phyloP scores from a whole-genome alignment of 805 yeast genomes.

The Komagataella kurtzmanii region DNA sequence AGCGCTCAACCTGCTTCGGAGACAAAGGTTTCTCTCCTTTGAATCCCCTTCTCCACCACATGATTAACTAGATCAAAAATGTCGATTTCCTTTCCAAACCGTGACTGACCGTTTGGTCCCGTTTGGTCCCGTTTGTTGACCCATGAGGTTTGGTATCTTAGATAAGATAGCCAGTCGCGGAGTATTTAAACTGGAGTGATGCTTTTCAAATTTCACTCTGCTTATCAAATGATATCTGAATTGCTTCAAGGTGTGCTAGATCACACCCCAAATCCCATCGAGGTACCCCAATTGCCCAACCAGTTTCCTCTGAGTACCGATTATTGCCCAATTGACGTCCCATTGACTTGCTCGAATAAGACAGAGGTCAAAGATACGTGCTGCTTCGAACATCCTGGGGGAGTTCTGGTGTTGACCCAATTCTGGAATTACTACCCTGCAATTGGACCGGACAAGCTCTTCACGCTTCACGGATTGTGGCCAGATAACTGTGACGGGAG shows the following conservation, averaged over 20 bases:
- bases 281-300: slow-evolving; percentile 59
- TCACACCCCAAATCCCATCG: slow-evolving; percentile 58
- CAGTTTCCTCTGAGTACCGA: slow-evolving; percentile 1
- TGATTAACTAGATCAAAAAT: too few relatives aligned
- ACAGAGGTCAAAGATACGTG: slow-evolving; percentile 49
- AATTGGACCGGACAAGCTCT: slow-evolving; percentile 54
- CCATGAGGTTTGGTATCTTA: not conserved
- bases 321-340: slow-evolving; percentile 42
- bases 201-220: not conserved
- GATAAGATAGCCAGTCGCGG: not conserved
- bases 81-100: too few relatives aligned
- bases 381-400: slow-evolving; percentile 83
- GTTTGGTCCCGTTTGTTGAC: too few relatives aligned
- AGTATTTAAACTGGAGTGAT: not conserved
- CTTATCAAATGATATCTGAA: not conserved
- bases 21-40: too few relatives aligned
- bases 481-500: slow-evolving; percentile 80
- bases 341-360: slow-evolving; percentile 46
- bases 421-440: slow-evolving; percentile 85
- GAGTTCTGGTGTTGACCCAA: slow-evolving; percentile 72
- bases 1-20: too few relatives aligned
- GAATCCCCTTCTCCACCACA: too few relatives aligned
- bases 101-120: too few relatives aligned
- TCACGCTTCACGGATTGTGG: slow-evolving; percentile 84
- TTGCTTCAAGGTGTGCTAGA: slow-evolving; percentile 72